A percentile compares a stretch with the other conserved stretches of the same genome.
Conservation (phyloP, 352 stramenopile species). For the Phytopythium kandeliae region DNA sequence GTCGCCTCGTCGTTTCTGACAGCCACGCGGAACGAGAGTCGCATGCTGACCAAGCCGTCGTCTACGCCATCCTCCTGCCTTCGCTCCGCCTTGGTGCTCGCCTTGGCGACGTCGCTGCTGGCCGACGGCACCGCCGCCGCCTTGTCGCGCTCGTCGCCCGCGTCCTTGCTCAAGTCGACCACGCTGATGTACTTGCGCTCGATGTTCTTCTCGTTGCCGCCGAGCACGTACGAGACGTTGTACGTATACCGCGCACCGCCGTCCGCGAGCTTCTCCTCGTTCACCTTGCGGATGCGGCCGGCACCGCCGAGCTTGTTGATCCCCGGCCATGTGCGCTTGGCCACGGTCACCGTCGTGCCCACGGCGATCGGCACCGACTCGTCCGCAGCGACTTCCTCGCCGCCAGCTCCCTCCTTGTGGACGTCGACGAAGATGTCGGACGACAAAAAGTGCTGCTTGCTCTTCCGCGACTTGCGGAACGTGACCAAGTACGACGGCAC, state of each 20-base stretch:
- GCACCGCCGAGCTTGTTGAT: conserved; percentile 85
- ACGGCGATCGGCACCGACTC: conserved; percentile 37
- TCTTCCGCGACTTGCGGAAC: conserved; percentile 41
- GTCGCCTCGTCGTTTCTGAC: conserved; percentile 16
- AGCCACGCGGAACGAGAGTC: conserved; percentile 19
- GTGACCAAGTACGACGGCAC: conserved; percentile 38
- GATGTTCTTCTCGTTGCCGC: conserved; percentile 70
- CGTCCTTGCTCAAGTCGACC: conserved; percentile 38
- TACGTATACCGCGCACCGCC: conserved; percentile 53
- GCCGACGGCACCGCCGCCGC: neutral
- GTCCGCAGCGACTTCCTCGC: conserved; percentile 33
- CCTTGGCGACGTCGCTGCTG: conserved; percentile 3
- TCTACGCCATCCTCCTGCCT: conserved; percentile 12
- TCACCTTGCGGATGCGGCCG: conserved; percentile 57
- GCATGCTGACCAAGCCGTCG: conserved; percentile 11
- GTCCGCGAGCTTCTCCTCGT: conserved; percentile 28
- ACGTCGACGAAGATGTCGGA: conserved; percentile 53
- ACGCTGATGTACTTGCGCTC: conserved; percentile 77
- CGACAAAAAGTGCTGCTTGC: conserved; percentile 49
- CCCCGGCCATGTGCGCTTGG: conserved; percentile 77
- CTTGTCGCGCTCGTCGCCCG: conserved; percentile 8
- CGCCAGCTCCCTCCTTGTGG: conserved; percentile 23
- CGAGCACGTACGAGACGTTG: conserved; percentile 68
- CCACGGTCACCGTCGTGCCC: conserved; percentile 63
- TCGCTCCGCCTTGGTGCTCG: conserved; percentile 5